phyloP scores from a whole-genome alignment of 2,329 filamentous ascomycete species.

The Chalaropsis ovoidea region DNA sequence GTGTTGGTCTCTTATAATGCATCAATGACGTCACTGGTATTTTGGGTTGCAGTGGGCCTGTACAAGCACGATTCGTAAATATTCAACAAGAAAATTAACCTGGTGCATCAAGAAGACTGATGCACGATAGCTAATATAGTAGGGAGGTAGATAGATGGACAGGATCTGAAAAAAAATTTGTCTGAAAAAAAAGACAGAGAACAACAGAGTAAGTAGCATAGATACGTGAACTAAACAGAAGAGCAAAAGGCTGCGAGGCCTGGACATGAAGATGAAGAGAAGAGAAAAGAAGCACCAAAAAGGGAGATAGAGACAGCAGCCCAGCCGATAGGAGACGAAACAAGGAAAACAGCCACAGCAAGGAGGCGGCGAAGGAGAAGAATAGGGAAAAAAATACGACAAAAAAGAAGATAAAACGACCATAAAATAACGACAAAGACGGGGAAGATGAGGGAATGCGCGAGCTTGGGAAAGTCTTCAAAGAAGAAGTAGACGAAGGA shows the following conservation, averaged over 20 bases:
- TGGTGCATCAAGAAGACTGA: no score
- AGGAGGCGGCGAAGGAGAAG: not conserved
- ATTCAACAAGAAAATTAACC: no score
- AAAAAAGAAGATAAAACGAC: not conserved
- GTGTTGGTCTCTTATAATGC: no score
- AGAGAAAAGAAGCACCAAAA: not conserved
- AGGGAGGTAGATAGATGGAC: no score
- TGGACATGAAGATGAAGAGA: not conserved
- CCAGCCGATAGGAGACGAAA: not conserved
- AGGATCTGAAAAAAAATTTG: no score
- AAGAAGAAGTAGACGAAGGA: not conserved
- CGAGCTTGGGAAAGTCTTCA: constrained; percentile 5
- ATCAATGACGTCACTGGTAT: no score
- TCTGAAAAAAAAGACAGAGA: no score
- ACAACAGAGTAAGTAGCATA: no score
- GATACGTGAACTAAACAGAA: not conserved
- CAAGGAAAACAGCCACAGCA: no score
- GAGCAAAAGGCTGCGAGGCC: not conserved
- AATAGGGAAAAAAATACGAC: not conserved
- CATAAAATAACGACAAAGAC: not conserved
- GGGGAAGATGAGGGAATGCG: not conserved
- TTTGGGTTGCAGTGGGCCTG: no score
- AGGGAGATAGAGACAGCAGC: not conserved
- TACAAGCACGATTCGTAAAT: no score
- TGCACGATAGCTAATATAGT: no score